Conservation (phyloP, 345 rosid genomes). For the Gossypium turneri region DNA sequence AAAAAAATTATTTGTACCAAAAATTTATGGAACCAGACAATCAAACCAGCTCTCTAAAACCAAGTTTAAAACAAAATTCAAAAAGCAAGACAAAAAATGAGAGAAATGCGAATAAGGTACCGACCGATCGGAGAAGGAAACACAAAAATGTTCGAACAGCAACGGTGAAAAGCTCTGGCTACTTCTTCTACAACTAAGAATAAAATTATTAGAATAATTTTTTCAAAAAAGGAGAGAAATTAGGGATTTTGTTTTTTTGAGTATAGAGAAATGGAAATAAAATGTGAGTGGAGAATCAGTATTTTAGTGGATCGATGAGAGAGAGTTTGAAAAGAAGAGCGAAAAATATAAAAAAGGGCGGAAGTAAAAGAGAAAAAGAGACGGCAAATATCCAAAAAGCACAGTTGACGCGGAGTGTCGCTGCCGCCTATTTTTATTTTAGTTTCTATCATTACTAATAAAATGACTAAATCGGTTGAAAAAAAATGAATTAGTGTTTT, state of each 20-base stretch:
- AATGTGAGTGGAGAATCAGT: not conserved
- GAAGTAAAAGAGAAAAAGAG: not conserved
- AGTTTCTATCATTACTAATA: not conserved
- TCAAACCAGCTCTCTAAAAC: not conserved
- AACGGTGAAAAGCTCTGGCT: not conserved
- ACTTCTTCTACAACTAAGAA: not conserved
- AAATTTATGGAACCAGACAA: not conserved
- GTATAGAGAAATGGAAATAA: not conserved
- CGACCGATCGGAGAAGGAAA: conserved; percentile 32
- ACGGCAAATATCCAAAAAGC: conserved; percentile 25
- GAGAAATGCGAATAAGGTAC: conserved; percentile 18
- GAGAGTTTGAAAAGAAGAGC: not conserved
- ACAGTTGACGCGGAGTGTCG: conserved; percentile 47
- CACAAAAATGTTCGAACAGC: conserved; percentile 19
- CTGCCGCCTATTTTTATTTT: conserved; percentile 14
- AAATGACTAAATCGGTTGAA: not conserved
- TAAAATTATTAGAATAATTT: not conserved
- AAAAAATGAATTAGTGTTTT: no score
- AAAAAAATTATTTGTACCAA: not conserved
- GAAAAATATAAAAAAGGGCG: not conserved
- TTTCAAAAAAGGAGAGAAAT: not conserved
- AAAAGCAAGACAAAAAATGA: not conserved
- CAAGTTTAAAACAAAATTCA: not conserved
- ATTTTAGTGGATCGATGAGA: not conserved
- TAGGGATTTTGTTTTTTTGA: not conserved